phyloP scores from a whole-genome alignment of 805 yeast species.

The Ogataea minuta region DNA sequence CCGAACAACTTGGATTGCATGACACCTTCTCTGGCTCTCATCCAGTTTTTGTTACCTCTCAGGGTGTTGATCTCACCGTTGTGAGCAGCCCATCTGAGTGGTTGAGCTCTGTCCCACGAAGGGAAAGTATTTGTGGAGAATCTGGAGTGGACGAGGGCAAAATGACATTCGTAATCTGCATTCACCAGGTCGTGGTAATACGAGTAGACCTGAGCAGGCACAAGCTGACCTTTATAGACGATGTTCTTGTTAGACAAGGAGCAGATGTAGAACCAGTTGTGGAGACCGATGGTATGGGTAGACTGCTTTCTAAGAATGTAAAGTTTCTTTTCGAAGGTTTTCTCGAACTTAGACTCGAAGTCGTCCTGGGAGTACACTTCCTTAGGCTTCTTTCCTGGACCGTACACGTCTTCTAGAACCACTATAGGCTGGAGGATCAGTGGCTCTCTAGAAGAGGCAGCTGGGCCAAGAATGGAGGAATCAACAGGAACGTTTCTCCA shows the following conservation, averaged over 20 bases:
- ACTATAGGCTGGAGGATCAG: constrained; percentile 89
- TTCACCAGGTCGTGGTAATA: constrained; percentile 91
- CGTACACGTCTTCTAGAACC: constrained; percentile 55
- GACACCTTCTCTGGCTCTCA: constrained; percentile 98
- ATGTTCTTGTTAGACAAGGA: constrained; percentile 85
- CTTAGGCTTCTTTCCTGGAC: constrained; percentile 35
- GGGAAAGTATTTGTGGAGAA: constrained; percentile 98
- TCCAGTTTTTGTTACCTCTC: constrained; percentile 98
- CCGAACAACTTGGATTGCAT: constrained; percentile 87
- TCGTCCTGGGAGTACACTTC: constrained; percentile 45
- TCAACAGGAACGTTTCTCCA: constrained; percentile 97
- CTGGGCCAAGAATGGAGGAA: constrained; percentile 92
- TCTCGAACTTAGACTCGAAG: constrained; percentile 54
- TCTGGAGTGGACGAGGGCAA: constrained; percentile 95
- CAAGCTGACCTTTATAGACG: constrained; percentile 96
- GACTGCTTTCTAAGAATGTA: constrained; percentile 87
- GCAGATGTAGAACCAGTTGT: constrained; percentile 97
- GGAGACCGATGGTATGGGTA: constrained; percentile 86
- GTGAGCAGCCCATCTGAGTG: constrained; percentile 95
- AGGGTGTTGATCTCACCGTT: constrained; percentile 97
- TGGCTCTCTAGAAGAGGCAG: constrained; percentile 92
- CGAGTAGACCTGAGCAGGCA: constrained; percentile 93
- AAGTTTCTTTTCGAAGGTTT: constrained; percentile 75
- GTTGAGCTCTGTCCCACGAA: constrained; percentile 99
- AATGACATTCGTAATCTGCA: constrained; percentile 90